Base-by-base conservation (phyloP, 2,329 filamentous ascomycete genomes). In the Colletotrichum navitas region DNA sequence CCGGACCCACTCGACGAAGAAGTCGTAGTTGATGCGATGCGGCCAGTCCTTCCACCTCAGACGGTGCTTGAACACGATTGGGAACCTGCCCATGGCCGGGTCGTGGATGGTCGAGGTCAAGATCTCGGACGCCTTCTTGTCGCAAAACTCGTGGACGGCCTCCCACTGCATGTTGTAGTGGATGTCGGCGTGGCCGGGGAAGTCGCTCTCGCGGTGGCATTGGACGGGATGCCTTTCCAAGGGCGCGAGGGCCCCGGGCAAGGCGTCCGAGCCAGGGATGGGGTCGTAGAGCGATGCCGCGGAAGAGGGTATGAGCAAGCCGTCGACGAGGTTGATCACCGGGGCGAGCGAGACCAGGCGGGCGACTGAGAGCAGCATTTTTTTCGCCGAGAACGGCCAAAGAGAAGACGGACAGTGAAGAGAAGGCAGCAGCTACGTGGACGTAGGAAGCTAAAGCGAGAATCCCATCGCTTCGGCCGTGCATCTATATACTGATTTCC, bases 1-100 rank as follows among this genome's bases (percentile, higher is more conserved):
- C 6, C 5, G 24, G 10, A 62, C 60, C 60, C 60, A 62, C 24
- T 62, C 45, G 45, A 62, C 60, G 60, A 51, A 62, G 21, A 62
- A 62, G 45, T 62, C 60, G 60, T 62, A 62, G n/a, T 62, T 62
- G 45, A 62, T 39, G 8, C 36, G 12, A 5, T 41, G 34, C 45
- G 32, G 47, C 45, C n/a, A 51, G 32, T 52, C 45, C 32, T 26
- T 51, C 60, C 60, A 62, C n/a, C 60, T 62, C 32, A 39, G 14
- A 45, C 60, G 60, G 5, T 36, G 14, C 32, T 34, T 62, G 45
- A 29, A 62, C 5, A 24, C 24, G 43, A 52, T 2, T 3, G 60
- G 60, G 16, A 21, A 62, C 5, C 18, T 18, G 8, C 47, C 47
- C 0, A 41, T 24, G 32, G 34, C 60, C 2, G 60, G 60, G 14